Conservation (phyloP, 306 rosid genomes). For the Glycine tomentella region DNA sequence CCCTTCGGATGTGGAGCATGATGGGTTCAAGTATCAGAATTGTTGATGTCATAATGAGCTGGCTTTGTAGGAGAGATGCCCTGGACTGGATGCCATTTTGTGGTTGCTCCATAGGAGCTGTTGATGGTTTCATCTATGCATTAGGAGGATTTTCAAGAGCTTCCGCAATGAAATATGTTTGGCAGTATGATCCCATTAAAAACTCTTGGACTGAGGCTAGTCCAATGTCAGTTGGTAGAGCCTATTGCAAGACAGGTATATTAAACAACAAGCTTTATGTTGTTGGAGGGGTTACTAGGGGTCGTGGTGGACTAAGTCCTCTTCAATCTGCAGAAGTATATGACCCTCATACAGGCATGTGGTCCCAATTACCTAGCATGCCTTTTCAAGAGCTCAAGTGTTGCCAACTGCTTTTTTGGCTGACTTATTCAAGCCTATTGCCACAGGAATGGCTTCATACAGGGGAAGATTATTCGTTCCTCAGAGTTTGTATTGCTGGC, state of each 20-base stretch:
- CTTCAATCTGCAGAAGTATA: conserved; percentile 62
- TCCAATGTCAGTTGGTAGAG: conserved; percentile 58
- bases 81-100: conserved; percentile 54
- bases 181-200: conserved; percentile 55
- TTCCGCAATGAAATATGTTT: conserved; percentile 56
- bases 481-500: conserved; percentile 62
- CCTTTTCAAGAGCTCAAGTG: conserved; percentile 56
- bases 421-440: conserved; percentile 59
- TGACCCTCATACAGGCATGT: conserved; percentile 47
- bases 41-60: conserved; percentile 45
- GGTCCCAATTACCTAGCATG: conserved; percentile 62
- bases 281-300: conserved; percentile 58
- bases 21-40: conserved; percentile 48
- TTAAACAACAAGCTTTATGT: conserved; percentile 57
- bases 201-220: conserved; percentile 54
- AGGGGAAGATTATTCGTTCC: conserved; percentile 59
- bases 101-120: conserved; percentile 56
- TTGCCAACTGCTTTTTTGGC: conserved; percentile 58
- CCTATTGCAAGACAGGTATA: conserved; percentile 56
- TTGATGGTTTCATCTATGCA: conserved; percentile 57
- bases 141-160: conserved; percentile 60
- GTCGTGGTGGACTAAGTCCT: conserved; percentile 55
- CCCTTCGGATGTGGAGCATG: conserved; percentile 47
- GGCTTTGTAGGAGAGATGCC: conserved; percentile 49
- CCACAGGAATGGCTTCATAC: conserved; percentile 60